Base-by-base conservation (phyloP, 2,329 filamentous ascomycete species). In the Pestalotiopsis sp. region DNA sequence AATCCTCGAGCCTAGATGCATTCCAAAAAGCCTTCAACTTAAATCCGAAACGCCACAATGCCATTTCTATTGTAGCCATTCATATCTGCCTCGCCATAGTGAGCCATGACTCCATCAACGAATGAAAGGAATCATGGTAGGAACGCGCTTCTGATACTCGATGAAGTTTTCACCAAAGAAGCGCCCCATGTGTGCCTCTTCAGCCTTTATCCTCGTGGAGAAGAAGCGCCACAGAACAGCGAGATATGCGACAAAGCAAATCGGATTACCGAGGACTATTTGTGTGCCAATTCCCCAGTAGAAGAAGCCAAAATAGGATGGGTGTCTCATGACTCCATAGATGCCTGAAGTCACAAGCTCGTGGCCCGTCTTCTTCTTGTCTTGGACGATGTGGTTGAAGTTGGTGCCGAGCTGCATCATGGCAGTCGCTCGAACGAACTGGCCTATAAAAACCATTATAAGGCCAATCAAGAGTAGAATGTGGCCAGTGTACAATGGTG, bases 211-310 rank as follows among this genome's bases (percentile, higher is more conserved):
- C 70, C 96, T 85, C 13, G 79, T 82, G 17, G 84, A 86, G 78
- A 99, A 99, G 80, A 99, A 99, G 70, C 83, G 86, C 93, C 93
- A 98, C 73, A 99, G 80, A 17, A 97, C 92, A 7, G 86, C 79
- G 0, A 89, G 81, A 83, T 97, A 98, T 2, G 82, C 92, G 6
- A 91, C 73, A 68, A 97, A 89, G 78, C 94, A 97, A 2, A 97
- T 72, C 9, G 87, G 81, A 80, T 99, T 99, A 20, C 95, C 95
- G 72, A 98, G 85, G 67, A 97, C 89, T 58, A 98, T 77, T 84
- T 99, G 96, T 13, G 95, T 97, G 4, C 96, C 96, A n/a, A 98
- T 77, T 0, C 93, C 94, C 95, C 95, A 99, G 90, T 94, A 98
- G 81, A 97, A 99, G 83, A 98, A 99, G 3, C 95, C 96, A 83